These are phyloP conservation scores for Hapsidospora chrysogenum DNA, from an alignment of 495 filamentous ascomycete genomes.

Conservation along the genomic window DNA sequence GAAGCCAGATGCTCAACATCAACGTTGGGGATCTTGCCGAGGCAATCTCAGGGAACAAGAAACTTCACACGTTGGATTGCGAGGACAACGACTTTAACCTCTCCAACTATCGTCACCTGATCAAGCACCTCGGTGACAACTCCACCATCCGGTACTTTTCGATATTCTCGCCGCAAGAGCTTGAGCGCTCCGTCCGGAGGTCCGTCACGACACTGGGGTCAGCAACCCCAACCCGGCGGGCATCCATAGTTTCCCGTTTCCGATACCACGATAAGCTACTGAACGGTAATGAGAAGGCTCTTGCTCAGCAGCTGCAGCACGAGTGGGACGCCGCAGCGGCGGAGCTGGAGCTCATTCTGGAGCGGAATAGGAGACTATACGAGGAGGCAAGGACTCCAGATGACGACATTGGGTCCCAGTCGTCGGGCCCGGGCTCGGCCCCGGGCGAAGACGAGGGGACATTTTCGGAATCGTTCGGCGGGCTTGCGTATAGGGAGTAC, in stretches of 20 bases:
- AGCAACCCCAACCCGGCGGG: not conserved
- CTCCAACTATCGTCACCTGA: slow-evolving; percentile 15
- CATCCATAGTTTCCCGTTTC: not conserved
- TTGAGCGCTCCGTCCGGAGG: slow-evolving; percentile 2
- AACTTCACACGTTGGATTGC: slow-evolving; percentile 17
- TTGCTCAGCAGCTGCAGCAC: not conserved
- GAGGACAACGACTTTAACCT: slow-evolving; percentile 24
- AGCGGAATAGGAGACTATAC: slow-evolving; percentile 1
- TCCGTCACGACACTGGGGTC: not conserved
- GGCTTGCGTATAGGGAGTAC: not conserved
- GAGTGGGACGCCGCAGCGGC: slow-evolving; percentile 1
- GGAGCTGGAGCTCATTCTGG: not conserved
- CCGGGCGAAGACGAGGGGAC: not conserved
- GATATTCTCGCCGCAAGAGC: slow-evolving; percentile 6
- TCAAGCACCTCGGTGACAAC: slow-evolving; percentile 12
- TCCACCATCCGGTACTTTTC: slow-evolving; percentile 12
- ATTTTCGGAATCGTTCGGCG: slow-evolving; percentile 1
- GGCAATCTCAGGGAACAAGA: slow-evolving; percentile 13
- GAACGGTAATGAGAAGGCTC: not conserved
- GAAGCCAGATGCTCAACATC: slow-evolving; percentile 34
- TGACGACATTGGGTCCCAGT: not conserved
- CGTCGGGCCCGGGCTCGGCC: no score
- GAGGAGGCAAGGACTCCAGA: not conserved
- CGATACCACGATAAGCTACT: not conserved
- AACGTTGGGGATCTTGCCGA: slow-evolving; percentile 33